phyloP scores from a whole-genome alignment of 1,284 basidiomycete genomes.

The Testicularia cyperi region DNA sequence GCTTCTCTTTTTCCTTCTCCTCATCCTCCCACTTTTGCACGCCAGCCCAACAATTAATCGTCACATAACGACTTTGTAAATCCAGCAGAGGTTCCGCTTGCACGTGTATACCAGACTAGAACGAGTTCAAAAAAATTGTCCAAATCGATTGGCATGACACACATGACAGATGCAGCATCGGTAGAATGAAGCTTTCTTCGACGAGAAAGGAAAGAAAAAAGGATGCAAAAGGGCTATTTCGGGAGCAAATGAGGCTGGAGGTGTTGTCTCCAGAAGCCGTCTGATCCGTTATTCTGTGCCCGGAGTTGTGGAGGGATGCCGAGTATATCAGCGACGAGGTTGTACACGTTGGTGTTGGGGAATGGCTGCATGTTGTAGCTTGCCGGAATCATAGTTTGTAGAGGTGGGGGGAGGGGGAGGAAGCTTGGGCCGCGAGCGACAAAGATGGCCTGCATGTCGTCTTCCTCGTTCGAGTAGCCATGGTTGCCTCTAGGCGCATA shows the following conservation, averaged over 20 bases:
- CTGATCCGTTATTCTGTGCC: neutral
- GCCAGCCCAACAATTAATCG: too few relatives aligned
- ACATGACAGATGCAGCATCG: too few relatives aligned
- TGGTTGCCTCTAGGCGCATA: constrained; percentile 67
- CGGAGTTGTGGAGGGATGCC: neutral
- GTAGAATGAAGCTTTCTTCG: too few relatives aligned
- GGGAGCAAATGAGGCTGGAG: neutral
- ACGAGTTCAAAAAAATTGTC: too few relatives aligned
- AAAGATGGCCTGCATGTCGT: constrained; percentile 83
- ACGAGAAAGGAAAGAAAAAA: too few relatives aligned
- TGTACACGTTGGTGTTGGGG: constrained; percentile 80
- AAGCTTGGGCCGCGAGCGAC: constrained; percentile 85
- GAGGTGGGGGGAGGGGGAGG: constrained; percentile 59
- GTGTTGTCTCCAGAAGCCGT: neutral
- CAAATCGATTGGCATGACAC: too few relatives aligned
- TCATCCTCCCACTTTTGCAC: too few relatives aligned
- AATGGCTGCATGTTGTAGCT: constrained; percentile 69
- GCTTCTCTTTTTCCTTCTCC: too few relatives aligned
- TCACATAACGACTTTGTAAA: too few relatives aligned
- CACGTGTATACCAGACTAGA: too few relatives aligned
- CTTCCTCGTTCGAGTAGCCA: constrained; percentile 76
- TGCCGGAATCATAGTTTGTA: constrained; percentile 51
- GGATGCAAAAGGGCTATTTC: too few relatives aligned
- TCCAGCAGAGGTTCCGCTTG: too few relatives aligned
- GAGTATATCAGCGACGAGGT: constrained; percentile 66